Evolutionary conservation across 306 rosid species (phyloP), one percentile per base, ranked within the genome.

Genomic region (Cercis canadensis): DNA sequence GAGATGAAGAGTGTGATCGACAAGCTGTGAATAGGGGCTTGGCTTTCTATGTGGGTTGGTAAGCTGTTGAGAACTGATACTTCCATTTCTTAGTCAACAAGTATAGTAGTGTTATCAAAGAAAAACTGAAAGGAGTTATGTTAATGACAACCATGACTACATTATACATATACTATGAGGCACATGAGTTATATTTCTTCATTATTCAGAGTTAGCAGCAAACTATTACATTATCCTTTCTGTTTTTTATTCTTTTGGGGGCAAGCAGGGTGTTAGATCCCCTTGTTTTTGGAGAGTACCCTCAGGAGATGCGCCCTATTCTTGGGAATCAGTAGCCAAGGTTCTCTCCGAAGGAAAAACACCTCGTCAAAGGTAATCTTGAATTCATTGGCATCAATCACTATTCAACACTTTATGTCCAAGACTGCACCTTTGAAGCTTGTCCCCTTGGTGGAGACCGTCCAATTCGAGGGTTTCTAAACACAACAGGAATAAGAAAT

Each of bases 381-480:
- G 93, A 90, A 61, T 86, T 82, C 80, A 78, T 87, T 41, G 90
- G 89, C 72, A 50, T 86, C 41, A 90, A 87, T 39, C 79, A 90
- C 78, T 90, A 87, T 19, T 43, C 86, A 46, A 52, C 81, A 53
- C 78, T 86, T 8, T 90, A 84, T 70, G 84, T 53, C 51, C 86
- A 78, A 33, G 93, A 87, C 40, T 90, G 96, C 63, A 57, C 57
- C 57, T 31, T 65, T 59, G 56, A 78, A 63, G 2, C 80, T 18
- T 90, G 93, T 53, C 41, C 81, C 40, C 24, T 13, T 4, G 76
- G n/a, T 14, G 72, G 67, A 11, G 67, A 75, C 67, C 84, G 19
- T 32, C 85, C 89, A 3, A 76, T 90, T 5, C 17, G 21, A 44
- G 96, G 91, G 16, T 90, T 75, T 68, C 34, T 80, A 11, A 57